phyloP scores from a whole-genome alignment of 1,284 basidiomycete genomes.

The Ustilago loliicola region DNA sequence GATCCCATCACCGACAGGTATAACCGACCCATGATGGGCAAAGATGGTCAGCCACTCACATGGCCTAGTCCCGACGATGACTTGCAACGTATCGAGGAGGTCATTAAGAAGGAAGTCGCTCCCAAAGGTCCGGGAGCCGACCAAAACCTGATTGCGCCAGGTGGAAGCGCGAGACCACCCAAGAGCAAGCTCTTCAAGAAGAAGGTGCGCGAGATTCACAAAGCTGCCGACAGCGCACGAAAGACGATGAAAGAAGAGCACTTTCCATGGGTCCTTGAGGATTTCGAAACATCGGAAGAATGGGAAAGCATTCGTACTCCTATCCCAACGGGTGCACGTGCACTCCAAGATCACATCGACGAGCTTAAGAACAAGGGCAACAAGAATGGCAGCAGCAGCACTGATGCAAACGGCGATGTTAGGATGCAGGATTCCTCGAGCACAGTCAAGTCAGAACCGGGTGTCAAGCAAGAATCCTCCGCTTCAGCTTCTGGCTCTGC shows the following conservation, averaged over 20 bases:
- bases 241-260: constrained; percentile 67
- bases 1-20: constrained; percentile 63
- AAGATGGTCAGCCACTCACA: constrained; percentile 57
- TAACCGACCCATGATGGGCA: constrained; percentile 59
- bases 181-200: constrained; percentile 64
- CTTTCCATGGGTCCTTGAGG: constrained; percentile 69
- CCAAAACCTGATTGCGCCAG: constrained; percentile 56
- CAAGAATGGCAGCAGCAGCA: background rate
- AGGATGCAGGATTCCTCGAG: constrained; percentile 25
- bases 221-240: constrained; percentile 62
- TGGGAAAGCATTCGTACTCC: constrained; percentile 65
- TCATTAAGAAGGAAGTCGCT: constrained; percentile 40
- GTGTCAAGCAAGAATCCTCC: constrained; percentile 39
- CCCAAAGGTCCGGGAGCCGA: constrained; percentile 48
- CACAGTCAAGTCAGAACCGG: constrained; percentile 31
- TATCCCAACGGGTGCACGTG: constrained; percentile 55
- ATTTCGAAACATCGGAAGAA: constrained; percentile 66
- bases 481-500: constrained; percentile 17
- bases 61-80: constrained; percentile 59
- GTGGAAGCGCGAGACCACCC: constrained; percentile 39
- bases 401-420: constrained; percentile 39
- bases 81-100: constrained; percentile 52
- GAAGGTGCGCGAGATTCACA: constrained; percentile 67
- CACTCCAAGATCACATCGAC: constrained; percentile 52
- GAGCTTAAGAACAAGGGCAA: constrained; percentile 40